Evolutionary conservation across 1,139 yeast species (phyloP).

Genomic region (Diutina neorugosa): DNA sequence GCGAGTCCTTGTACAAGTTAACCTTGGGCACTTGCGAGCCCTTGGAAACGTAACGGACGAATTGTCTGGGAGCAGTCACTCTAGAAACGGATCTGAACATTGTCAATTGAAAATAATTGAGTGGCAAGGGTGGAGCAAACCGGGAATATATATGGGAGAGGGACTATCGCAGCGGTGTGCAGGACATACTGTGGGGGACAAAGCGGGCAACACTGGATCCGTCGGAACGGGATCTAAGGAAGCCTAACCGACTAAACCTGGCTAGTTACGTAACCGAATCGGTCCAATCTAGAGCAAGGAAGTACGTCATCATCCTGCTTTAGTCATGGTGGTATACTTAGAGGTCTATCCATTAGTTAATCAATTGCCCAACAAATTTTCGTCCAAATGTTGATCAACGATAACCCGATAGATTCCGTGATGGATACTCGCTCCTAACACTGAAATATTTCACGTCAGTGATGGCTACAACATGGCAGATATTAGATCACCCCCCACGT

Average conservation of each 20-base stretch:
- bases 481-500: not conserved
- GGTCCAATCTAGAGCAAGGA: not conserved
- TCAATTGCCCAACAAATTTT: too few species aligned
- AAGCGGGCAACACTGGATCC: not conserved
- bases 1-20: conserved; percentile 49
- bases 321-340: too few species aligned
- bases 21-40: conserved; percentile 39
- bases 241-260: not conserved
- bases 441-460: too few species aligned
- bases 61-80: not conserved
- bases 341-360: too few species aligned
- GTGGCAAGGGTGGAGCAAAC: not conserved
- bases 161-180: not conserved
- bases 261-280: not conserved
- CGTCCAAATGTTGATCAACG: too few species aligned
- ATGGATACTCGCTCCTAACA: too few species aligned
- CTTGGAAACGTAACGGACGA: not conserved
- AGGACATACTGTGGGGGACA: not conserved
- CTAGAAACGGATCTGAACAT: conserved; percentile 1
- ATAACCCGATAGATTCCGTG: too few species aligned
- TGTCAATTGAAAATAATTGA: not conserved
- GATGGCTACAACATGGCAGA: too few species aligned
- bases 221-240: not conserved
- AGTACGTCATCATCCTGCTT: not conserved
- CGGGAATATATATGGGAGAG: not conserved